Evolutionary conservation across 805 yeast species (phyloP), one percentile per base, ranked within the genome.

Genomic region (Saccharomycopsis fermentans): DNA sequence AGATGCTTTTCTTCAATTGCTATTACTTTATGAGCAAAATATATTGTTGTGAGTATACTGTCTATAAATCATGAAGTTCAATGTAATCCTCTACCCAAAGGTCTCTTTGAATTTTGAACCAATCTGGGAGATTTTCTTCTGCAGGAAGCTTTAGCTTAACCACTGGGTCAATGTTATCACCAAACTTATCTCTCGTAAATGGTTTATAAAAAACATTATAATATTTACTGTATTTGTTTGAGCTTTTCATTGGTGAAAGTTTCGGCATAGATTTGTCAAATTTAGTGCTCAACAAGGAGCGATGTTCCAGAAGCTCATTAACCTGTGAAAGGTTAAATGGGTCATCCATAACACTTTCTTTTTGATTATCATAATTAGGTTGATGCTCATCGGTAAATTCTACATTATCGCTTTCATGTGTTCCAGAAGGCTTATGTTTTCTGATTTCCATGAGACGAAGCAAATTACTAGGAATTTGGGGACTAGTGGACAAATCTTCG

Each of bases 51-150:
- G 8, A 40, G 24, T 26, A 21, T 51, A 51, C 16, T 51, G 4
- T 9, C 16, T 17, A 36, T 34, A 52, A 52, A 34, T 52, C 35
- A 26, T 52, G 21, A 17, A 52, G 8, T 19, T 34, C 40, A 26
- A 54, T 14, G 55, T 69, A 71, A 55, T 69, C 76, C 53, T 69
- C 70, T 63, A 86, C 90, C 95, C 92, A 87, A 57, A 73, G 66
- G 61, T 82, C 79, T 59, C 91, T 69, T 59, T 86, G 87, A 34
- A 72, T 69, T 21, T 73, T 73, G 65, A 88, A 87, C 97, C 97
- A 90, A 1, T 68, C 73, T 0, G 96, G 96, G n/a, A 90, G 73
- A 47, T 77, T 73, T 12, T 74, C 70, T 55, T 83, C 90, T 8
- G 77, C 72, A 0, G 96, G 96, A 6, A 87, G 74, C 55, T 72